phyloP scores from a whole-genome alignment of 2,329 filamentous ascomycete genomes.

The Leptographium radiaticola region DNA sequence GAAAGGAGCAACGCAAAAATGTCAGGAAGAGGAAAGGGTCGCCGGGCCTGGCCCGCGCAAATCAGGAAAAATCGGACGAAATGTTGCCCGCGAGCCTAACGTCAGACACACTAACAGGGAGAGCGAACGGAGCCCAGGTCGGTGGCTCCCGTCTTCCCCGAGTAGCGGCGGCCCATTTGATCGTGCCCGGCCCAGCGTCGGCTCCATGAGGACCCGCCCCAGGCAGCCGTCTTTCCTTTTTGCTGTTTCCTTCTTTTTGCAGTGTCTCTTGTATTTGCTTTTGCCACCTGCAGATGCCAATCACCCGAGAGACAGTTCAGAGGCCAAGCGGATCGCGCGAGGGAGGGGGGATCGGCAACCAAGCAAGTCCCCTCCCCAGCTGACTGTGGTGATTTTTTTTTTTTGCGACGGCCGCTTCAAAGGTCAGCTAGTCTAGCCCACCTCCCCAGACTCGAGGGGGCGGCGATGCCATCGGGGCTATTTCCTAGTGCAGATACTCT shows the following conservation, averaged over 20 bases:
- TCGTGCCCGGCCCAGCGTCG: neutral
- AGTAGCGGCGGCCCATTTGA: neutral
- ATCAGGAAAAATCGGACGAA: neutral
- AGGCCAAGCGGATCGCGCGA: neutral
- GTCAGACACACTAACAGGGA: neutral
- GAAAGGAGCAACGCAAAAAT: neutral
- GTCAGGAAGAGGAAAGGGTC: neutral
- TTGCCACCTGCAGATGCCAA: neutral
- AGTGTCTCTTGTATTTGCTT: neutral
- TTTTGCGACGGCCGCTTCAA: too few species aligned
- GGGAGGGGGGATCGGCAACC: neutral
- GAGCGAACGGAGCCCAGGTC: neutral
- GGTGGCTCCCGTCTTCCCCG: conserved; percentile 4
- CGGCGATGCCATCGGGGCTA: too few species aligned
- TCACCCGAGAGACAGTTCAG: neutral
- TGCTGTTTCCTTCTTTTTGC: neutral
- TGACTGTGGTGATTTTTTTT: too few species aligned
- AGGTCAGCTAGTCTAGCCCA: too few species aligned
- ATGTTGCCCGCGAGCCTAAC: neutral
- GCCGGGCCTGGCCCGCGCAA: neutral
- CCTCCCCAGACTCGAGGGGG: too few species aligned
- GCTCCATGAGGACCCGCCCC: neutral
- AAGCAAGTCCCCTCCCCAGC: too few species aligned
- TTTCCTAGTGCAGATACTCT: too few species aligned
- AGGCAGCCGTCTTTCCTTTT: neutral